A percentile compares a stretch with the other conserved stretches of the same genome.
Conservation (phyloP, 1,139 yeast species). For the Dujonia santamariae region DNA sequence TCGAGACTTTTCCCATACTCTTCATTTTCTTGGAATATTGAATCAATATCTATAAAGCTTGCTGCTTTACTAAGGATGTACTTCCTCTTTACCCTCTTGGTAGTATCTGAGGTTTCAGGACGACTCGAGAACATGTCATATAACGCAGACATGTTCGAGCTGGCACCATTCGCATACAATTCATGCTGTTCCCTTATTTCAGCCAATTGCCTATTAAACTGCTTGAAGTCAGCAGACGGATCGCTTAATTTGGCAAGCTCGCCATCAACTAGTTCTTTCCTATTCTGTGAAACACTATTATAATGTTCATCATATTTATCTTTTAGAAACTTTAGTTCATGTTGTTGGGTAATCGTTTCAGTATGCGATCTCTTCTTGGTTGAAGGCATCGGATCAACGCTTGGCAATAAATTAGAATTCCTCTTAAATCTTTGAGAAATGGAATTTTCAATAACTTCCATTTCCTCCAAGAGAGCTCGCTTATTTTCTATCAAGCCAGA, state of each 20-base stretch:
- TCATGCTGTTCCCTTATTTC: slow-evolving; percentile 28
- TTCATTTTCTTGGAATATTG: slow-evolving; percentile 58
- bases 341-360: slow-evolving; percentile 58
- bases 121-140: slow-evolving; percentile 36
- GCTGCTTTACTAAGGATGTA: slow-evolving; percentile 49
- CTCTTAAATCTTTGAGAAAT: slow-evolving; percentile 28
- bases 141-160: slow-evolving; percentile 21
- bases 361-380: slow-evolving; percentile 33
- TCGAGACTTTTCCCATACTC: slow-evolving; percentile 64
- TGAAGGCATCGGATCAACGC: slow-evolving; percentile 10
- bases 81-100: slow-evolving; percentile 29
- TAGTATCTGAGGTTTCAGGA: slow-evolving; percentile 15
- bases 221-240: slow-evolving; percentile 24
- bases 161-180: slow-evolving; percentile 9
- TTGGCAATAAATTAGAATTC: slow-evolving; percentile 24
- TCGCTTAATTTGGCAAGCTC: slow-evolving; percentile 27
- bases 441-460: slow-evolving; percentile 33
- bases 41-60: slow-evolving; percentile 43
- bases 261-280: slow-evolving; percentile 10
- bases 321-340: slow-evolving; percentile 59
- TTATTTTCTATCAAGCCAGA: slow-evolving; percentile 34
- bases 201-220: slow-evolving; percentile 42
- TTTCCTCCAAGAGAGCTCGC: slow-evolving; percentile 34
- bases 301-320: slow-evolving; percentile 41
- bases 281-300: neutral